Evolutionary conservation across 306 rosid species (phyloP).

Genomic region (Fagus crenata): DNA sequence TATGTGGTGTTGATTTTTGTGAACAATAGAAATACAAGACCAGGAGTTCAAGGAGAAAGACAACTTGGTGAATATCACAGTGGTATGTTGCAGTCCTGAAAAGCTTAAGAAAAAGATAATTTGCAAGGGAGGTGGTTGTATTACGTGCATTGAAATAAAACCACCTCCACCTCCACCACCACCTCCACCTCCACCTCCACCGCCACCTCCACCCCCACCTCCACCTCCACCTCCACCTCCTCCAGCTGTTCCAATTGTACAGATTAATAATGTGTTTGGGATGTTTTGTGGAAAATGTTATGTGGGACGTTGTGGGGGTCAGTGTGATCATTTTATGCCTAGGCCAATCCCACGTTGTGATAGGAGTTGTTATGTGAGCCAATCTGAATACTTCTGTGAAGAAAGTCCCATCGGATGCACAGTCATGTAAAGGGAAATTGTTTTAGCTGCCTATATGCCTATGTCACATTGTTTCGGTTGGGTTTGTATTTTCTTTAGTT

Average conservation of each 20-base stretch:
- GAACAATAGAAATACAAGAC: slow-evolving; percentile 81
- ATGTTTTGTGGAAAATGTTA: slow-evolving; percentile 29
- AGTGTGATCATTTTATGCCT: slow-evolving; percentile 24
- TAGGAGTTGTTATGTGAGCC: slow-evolving; percentile 34
- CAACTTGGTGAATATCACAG: slow-evolving; percentile 9
- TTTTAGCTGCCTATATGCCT: too few species aligned
- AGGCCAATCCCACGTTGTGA: slow-evolving; percentile 33
- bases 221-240: too few species aligned
- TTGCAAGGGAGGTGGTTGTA: slow-evolving; percentile 22
- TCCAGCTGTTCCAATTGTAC: too few species aligned
- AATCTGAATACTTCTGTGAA: slow-evolving; percentile 49
- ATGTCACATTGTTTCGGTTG: too few species aligned
- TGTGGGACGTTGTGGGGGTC: slow-evolving; percentile 43
- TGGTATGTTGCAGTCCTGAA: too few species aligned
- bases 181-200: too few species aligned
- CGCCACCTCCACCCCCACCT: too few species aligned
- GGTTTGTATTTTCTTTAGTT: too few species aligned
- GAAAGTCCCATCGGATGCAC: slow-evolving; percentile 49
- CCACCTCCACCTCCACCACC: too few species aligned
- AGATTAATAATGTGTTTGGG: too few species aligned
- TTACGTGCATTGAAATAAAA: slow-evolving; percentile 13
- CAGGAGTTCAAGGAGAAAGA: slow-evolving; percentile 58
- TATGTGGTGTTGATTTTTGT: background rate
- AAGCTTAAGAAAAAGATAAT: too few species aligned
- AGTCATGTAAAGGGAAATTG: slow-evolving; percentile 47